Conservation (phyloP, 1,284 basidiomycete genomes). For the Fomes fomentarius region DNA sequence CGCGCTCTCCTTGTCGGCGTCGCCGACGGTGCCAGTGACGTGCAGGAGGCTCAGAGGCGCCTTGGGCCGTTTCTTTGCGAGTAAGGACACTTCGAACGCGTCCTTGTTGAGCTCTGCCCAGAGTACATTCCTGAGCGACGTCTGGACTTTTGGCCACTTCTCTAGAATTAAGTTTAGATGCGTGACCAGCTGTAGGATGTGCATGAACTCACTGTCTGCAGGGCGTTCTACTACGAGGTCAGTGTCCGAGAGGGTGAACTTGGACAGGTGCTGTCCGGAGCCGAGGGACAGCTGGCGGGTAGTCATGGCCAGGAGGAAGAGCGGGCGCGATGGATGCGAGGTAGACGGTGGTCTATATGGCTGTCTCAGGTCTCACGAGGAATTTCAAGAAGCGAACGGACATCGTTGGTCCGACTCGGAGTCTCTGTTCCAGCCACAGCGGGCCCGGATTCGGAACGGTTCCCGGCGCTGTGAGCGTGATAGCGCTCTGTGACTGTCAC, state of each 20-base stretch:
- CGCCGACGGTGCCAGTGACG: slow-evolving; percentile 45
- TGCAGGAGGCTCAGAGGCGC: slow-evolving; percentile 43
- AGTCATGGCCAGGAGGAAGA: slow-evolving; percentile 6
- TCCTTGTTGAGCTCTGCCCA: slow-evolving; percentile 45
- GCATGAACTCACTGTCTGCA: slow-evolving; percentile 27
- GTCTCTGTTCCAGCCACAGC: no score
- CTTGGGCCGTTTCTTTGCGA: slow-evolving; percentile 42
- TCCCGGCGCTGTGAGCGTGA: background rate
- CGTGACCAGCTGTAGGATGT: background rate
- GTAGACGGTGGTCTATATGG: background rate
- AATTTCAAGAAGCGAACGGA: background rate
- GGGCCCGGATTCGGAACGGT: no score
- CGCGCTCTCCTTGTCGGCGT: slow-evolving; percentile 40
- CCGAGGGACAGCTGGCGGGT: slow-evolving; percentile 25
- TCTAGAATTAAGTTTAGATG: slow-evolving; percentile 16
- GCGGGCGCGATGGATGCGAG: background rate
- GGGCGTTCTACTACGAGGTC: slow-evolving; percentile 35
- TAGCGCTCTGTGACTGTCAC: no score
- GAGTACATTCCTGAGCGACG: slow-evolving; percentile 54
- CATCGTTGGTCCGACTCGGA: background rate
- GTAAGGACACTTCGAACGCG: slow-evolving; percentile 48
- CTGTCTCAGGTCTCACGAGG: slow-evolving; percentile 1
- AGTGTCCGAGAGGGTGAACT: slow-evolving; percentile 34
- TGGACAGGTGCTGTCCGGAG: slow-evolving; percentile 19
- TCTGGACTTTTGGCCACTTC: slow-evolving; percentile 34